These are phyloP conservation scores for Tritrichomonas foetus DNA, from an alignment of 208 protist genomes.

Conservation along the genomic window DNA sequence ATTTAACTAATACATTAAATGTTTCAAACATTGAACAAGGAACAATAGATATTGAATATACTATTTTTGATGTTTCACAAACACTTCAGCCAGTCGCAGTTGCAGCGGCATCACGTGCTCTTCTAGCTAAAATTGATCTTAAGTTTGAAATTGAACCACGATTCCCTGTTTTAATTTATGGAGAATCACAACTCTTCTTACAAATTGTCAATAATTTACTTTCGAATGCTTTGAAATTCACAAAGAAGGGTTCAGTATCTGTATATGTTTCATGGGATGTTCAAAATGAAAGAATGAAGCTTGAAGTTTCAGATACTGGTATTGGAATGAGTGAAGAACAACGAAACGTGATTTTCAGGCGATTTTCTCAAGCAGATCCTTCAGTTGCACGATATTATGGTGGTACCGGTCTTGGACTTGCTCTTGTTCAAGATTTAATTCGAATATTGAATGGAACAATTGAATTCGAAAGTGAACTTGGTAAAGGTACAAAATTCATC, in stretches of 20 bases:
- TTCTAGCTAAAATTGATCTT: not conserved
- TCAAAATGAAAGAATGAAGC: not conserved
- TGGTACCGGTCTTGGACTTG: not conserved
- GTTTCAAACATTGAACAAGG: slow-evolving; percentile 41
- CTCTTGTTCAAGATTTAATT: not conserved
- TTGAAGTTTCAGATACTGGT: not conserved
- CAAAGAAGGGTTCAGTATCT: not conserved
- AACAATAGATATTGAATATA: not conserved
- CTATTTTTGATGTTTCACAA: not conserved
- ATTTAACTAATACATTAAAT: slow-evolving; percentile 11
- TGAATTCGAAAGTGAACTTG: not conserved
- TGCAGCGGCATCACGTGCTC: not conserved
- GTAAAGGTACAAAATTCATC: not conserved
- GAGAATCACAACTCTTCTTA: not conserved
- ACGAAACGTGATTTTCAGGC: not conserved
- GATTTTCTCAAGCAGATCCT: not conserved
- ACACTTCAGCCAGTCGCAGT: not conserved
- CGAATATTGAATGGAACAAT: not conserved
- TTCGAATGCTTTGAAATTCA: slow-evolving; percentile 37
- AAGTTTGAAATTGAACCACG: not conserved
- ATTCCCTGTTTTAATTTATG: not conserved
- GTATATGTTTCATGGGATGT: not conserved
- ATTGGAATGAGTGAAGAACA: slow-evolving; percentile 32
- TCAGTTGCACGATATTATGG: not conserved
- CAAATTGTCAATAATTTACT: slow-evolving; percentile 7